Base-by-base conservation (phyloP, 345 rosid species). In the Reutealis trisperma region DNA sequence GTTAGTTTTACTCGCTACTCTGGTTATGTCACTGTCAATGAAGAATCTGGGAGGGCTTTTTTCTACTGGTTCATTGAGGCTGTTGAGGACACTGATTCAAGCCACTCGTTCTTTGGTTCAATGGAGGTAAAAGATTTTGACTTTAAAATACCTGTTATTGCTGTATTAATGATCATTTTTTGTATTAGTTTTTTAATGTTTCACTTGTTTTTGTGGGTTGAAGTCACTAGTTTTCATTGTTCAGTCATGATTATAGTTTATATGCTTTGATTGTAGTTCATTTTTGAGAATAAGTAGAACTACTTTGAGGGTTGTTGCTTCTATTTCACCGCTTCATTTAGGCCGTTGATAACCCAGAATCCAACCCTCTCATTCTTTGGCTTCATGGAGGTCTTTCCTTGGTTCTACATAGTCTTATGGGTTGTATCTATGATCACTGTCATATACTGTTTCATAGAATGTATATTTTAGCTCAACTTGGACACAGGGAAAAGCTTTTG, bases 31-130 rank as follows among this genome's bases (percentile, higher is more conserved):
- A 86, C 91, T 18, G 94, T 93, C 75, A 89, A 90, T 75, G 79
- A 92, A 72, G 77, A 80, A 69, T 78, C 82, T 14, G 98, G 94
- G 63, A 89, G 89, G 86, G 90, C 97, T 67, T 85, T 95, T 37
- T 95, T 95, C 63, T 95, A 93, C 63, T 95, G 98, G 99, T 77
- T 95, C 72, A 62, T 90, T 66, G 97, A 95, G 77, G 96, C 97
- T 58, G 84, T 44, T 14, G 90, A 89, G 71, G 93, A 92, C 67
- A 89, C 98, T 71, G 83, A 80, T 68, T 92, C 70, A 92, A 91
- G 86, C 98, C 97, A 79, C 88, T 94, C 72, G 77, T 94, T 74
- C 97, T 94, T 76, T 92, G 98, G 97, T 92, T 94, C 80, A 92
- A 79, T 67, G 82, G 82, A 73, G 82, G 82, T 79, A 73, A 66